phyloP scores from a whole-genome alignment of 129 eudicot species.

The Apium graveolens region DNA sequence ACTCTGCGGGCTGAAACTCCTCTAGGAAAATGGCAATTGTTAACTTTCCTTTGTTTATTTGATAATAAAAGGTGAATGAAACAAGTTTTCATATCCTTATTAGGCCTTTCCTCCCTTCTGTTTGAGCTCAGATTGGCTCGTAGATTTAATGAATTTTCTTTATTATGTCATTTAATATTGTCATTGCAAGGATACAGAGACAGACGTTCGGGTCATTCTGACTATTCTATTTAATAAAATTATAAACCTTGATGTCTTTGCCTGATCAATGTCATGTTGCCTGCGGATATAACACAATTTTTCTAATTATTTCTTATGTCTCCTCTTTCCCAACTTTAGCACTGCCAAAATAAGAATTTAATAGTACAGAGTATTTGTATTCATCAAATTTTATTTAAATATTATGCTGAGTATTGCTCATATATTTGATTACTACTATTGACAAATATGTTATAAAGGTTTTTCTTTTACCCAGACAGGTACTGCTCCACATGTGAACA shows the following conservation, averaged over 20 bases:
- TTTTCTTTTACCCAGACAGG: constrained; percentile 27
- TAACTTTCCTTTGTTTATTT: too few relatives aligned
- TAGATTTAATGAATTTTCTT: too few relatives aligned
- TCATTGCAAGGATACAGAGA: not conserved
- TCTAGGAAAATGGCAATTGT: too few relatives aligned
- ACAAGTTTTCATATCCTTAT: too few relatives aligned
- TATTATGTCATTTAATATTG: too few relatives aligned
- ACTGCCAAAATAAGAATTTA: not conserved
- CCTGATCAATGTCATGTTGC: not conserved
- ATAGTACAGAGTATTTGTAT: not conserved
- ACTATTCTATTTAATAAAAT: not conserved
- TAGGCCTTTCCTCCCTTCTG: too few relatives aligned
- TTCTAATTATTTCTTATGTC: not conserved
- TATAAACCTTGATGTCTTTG: too few relatives aligned
- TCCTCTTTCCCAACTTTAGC: not conserved
- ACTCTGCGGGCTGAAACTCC: too few relatives aligned
- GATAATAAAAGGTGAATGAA: too few relatives aligned
- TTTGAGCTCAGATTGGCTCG: too few relatives aligned
- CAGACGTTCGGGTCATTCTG: not conserved
- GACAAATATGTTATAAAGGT: not conserved
- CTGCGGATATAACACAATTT: not conserved
- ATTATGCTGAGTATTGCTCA: not conserved
- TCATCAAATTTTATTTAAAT: not conserved
- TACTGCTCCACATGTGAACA: constrained; percentile 33
- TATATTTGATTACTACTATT: not conserved